A percentile compares a stretch with the other conserved stretches of the same genome.
These are phyloP conservation scores for Lactarius deliciosus DNA, from an alignment of 768 basidiomycete species.

Conservation along the genomic window DNA sequence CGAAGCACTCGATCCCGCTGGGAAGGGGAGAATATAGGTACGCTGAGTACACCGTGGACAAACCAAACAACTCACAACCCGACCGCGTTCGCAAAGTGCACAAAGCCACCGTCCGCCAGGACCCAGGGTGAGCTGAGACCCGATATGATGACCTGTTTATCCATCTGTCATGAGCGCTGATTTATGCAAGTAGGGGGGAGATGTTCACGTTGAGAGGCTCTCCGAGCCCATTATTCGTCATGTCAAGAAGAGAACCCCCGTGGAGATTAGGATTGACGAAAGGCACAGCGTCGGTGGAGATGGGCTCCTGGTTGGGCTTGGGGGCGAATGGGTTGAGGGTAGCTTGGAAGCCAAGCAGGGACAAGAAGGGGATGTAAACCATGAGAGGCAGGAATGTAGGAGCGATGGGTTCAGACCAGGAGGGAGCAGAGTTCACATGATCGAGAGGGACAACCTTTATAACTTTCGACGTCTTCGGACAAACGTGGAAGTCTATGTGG, in stretches of 20 bases:
- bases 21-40: neutral
- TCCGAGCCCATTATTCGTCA: conserved; percentile 4
- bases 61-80: conserved; percentile 27
- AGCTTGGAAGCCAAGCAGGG: conserved; percentile 17
- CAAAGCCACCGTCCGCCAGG: conserved; percentile 23
- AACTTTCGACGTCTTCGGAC: neutral
- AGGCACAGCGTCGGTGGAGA: neutral
- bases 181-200: neutral
- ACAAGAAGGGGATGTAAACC: conserved; percentile 19
- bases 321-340: neutral
- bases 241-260: conserved; percentile 16
- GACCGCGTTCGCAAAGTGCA: conserved; percentile 22
- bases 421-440: neutral
- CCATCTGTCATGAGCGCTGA: neutral
- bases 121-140: conserved; percentile 25
- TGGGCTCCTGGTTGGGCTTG: neutral
- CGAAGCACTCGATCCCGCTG: conserved; percentile 34
- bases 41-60: neutral
- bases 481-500: neutral
- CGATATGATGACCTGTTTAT: conserved; percentile 24
- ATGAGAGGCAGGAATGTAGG: neutral
- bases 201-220: conserved; percentile 28
- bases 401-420: neutral
- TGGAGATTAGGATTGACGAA: neutral
- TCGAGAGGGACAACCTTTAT: neutral